Conservation (phyloP, 805 yeast species). For the Saturnispora serradocipensis region DNA sequence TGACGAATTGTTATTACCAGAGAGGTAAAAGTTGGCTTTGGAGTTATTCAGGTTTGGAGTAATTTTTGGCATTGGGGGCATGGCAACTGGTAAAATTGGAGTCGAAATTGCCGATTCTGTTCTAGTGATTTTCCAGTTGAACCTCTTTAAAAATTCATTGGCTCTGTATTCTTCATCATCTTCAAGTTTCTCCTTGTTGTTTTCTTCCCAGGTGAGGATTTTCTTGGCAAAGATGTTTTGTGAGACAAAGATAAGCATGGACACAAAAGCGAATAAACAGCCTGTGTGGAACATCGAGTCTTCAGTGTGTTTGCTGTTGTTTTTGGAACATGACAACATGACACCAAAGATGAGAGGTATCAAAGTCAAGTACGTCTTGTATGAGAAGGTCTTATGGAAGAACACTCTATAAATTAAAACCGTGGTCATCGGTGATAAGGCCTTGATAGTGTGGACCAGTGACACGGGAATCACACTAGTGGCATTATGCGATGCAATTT, state of each 20-base stretch:
- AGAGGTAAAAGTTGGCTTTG: constrained; percentile 5
- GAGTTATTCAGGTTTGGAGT: background rate
- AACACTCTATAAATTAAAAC: constrained; percentile 65
- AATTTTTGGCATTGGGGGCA: constrained; percentile 22
- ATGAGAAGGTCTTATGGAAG: constrained; percentile 48
- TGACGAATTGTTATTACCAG: constrained; percentile 16
- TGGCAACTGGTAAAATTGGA: constrained; percentile 27
- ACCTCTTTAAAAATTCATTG: constrained; percentile 20
- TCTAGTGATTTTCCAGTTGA: constrained; percentile 23
- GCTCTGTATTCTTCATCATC: constrained; percentile 15
- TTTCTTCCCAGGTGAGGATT: constrained; percentile 44
- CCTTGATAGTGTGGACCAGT: constrained; percentile 87
- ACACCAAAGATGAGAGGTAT: constrained; percentile 78
- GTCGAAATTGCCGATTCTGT: constrained; percentile 28
- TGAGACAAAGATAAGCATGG: constrained; percentile 62
- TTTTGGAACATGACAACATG: constrained; percentile 62
- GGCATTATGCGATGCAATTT: constrained; percentile 85
- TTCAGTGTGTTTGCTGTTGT: constrained; percentile 20
- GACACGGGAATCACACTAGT: constrained; percentile 90
- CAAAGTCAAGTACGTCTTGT: constrained; percentile 67
- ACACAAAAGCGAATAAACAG: constrained; percentile 40
- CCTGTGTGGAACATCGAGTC: constrained; percentile 30
- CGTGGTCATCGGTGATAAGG: constrained; percentile 82
- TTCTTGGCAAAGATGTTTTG: constrained; percentile 78
- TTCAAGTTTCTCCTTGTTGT: constrained; percentile 10